These are phyloP conservation scores for Monilinia fructicola DNA, from an alignment of 2,329 filamentous ascomycete genomes.

Conservation along the genomic window DNA sequence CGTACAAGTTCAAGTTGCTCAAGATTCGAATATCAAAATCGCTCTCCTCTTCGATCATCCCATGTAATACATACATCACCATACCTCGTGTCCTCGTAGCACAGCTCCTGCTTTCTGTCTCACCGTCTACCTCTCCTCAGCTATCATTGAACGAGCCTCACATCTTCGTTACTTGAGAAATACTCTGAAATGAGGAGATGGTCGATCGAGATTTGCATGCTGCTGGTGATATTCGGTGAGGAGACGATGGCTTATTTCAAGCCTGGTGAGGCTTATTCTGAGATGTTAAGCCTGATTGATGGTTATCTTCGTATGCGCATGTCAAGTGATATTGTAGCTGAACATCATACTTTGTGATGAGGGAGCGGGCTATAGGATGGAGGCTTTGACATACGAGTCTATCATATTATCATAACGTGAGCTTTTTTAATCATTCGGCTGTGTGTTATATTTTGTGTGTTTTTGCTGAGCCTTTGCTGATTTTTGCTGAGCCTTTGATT, in stretches of 20 bases:
- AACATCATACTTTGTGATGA: background rate
- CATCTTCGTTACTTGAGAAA: too few relatives aligned
- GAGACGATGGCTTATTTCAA: slow-evolving; percentile 5
- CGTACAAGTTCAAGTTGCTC: background rate
- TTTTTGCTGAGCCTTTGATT: background rate
- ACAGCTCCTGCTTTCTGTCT: slow-evolving; percentile 10
- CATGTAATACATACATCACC: background rate
- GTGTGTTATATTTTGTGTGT: background rate
- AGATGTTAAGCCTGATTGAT: too few relatives aligned
- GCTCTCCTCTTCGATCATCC: background rate
- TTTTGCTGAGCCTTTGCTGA: background rate
- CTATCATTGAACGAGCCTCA: background rate
- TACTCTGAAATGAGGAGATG: too few relatives aligned
- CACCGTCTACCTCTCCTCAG: background rate
- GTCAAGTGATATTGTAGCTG: slow-evolving; percentile 13
- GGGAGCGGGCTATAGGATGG: background rate
- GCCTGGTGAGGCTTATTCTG: background rate
- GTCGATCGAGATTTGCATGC: too few relatives aligned
- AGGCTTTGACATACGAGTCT: background rate
- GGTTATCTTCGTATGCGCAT: background rate
- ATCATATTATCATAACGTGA: too few relatives aligned
- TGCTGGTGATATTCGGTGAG: background rate
- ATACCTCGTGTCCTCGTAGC: background rate
- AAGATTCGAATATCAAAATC: background rate
- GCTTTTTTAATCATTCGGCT: background rate